A percentile compares a stretch with the other conserved stretches of the same genome.
phyloP scores from a whole-genome alignment of 2,329 filamentous ascomycete genomes.

The Fusarium siculi region DNA sequence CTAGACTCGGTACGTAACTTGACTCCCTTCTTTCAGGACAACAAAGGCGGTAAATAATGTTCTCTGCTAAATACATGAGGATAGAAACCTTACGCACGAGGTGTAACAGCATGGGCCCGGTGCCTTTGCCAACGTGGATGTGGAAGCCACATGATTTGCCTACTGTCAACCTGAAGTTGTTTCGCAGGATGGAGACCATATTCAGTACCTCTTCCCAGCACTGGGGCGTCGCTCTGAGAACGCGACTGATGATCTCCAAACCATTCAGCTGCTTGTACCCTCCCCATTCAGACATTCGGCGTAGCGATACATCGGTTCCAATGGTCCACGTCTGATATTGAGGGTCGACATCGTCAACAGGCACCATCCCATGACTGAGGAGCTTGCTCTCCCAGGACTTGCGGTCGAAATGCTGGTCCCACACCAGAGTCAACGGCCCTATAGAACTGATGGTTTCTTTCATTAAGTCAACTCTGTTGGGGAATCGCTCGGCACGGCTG shows the following conservation, averaged over 20 bases:
- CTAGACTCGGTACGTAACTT: neutral
- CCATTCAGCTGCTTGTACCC: conserved; percentile 11
- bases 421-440: neutral
- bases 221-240: conserved; percentile 16
- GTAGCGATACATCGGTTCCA: conserved; percentile 6
- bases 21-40: neutral
- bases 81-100: conserved; percentile 20
- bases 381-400: conserved; percentile 3
- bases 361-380: neutral
- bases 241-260: conserved; percentile 27
- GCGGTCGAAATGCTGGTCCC: neutral
- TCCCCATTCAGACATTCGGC: neutral
- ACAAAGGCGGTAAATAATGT: conserved; percentile 29
- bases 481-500: neutral
- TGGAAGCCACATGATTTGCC: conserved; percentile 25
- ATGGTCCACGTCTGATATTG: conserved; percentile 28
- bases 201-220: conserved; percentile 31
- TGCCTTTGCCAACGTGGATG: conserved; percentile 31
- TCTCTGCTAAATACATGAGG: conserved; percentile 26
- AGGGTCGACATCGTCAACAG: neutral
- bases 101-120: conserved; percentile 1
- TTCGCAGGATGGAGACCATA: conserved; percentile 22
- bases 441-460: neutral
- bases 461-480: neutral
- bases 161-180: conserved; percentile 15